Conservation (phyloP, 2,329 filamentous ascomycete species). For the Diaporthe eres region DNA sequence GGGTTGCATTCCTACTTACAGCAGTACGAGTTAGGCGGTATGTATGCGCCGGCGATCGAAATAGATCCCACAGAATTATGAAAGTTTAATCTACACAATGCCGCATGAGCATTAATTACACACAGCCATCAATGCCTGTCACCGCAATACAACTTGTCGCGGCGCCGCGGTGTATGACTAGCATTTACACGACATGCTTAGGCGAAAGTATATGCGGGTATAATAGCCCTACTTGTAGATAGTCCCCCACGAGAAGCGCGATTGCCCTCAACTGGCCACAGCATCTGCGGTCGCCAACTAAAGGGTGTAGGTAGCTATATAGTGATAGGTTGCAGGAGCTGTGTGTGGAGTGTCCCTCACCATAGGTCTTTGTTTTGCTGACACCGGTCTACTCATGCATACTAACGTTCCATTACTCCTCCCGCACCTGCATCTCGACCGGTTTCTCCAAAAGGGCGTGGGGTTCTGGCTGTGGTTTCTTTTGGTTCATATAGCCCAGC, state of each 20-base stretch:
- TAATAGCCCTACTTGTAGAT: background rate
- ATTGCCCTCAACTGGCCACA: background rate
- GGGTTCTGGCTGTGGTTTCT: background rate
- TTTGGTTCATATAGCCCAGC: background rate
- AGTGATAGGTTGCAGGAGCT: slow-evolving; percentile 15
- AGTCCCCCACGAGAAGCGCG: slow-evolving; percentile 13
- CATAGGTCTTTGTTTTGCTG: background rate
- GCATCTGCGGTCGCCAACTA: background rate
- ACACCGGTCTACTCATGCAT: slow-evolving; percentile 16
- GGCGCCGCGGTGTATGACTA: slow-evolving; percentile 21
- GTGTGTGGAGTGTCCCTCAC: slow-evolving; percentile 1
- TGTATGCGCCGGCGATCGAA: background rate
- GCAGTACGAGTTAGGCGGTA: too few relatives aligned
- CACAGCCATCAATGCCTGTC: slow-evolving; percentile 15
- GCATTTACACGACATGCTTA: slow-evolving; percentile 5
- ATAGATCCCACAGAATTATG: background rate
- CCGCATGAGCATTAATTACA: slow-evolving; percentile 24
- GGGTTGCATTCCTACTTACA: background rate
- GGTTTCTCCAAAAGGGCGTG: background rate
- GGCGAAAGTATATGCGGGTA: slow-evolving; percentile 23
- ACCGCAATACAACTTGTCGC: background rate
- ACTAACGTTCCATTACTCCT: slow-evolving; percentile 5
- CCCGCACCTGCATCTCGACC: background rate
- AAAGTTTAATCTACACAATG: background rate
- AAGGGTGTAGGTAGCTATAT: slow-evolving; percentile 13